Base-by-base conservation (phyloP, 2,329 filamentous ascomycete genomes). In the Pseudogymnoascus sp. region DNA sequence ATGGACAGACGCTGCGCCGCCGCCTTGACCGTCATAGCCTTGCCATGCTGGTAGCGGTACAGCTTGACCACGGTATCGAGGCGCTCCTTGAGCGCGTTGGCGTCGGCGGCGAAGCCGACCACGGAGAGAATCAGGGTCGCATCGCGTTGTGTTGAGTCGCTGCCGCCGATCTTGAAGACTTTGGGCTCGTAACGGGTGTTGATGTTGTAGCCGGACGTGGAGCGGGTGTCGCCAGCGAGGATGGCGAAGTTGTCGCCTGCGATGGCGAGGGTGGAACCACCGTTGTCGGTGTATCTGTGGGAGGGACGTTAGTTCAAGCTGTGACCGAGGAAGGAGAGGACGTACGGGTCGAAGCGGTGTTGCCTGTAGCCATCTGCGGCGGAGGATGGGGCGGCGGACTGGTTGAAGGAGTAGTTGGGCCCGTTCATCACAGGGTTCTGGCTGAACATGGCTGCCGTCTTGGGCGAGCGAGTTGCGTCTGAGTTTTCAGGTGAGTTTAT, bases 21-120 rank as follows among this genome's bases (percentile, higher is more conserved):
- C 60, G 95, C 95, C 73, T 91, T 89, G 73, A 98, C 90, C 68
- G 86, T 89, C 89, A 99, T 99, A 69, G 91, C 87, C 82, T 98
- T 99, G 78, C 92, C 92, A 77, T 98, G 93, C 76, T 96, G 92
- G 82, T 97, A 97, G 73, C 90, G 90, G 85, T 98, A 98, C 89
- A 98, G 96, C 83, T 96, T 98, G 82, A 96, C 95, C 74, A 96
- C 86, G 68, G 91, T 88, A 76, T 98, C 93, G 68, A 98, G 85
- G 68, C 92, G 90, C 79, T 98, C 93, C 78, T 95, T 93, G 71
- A 99, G 83, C 37, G 95, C 93, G 73, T 93, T 87, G 66, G 95
- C 95, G 76, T 99, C 95, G 68, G 95, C 95, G 13, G 93, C 92
- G 75, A 97, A 99, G 57, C 95, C 95, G 48, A 96, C 93, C 0